Base-by-base conservation (phyloP, 345 rosid species). In the Linum trigynum region DNA sequence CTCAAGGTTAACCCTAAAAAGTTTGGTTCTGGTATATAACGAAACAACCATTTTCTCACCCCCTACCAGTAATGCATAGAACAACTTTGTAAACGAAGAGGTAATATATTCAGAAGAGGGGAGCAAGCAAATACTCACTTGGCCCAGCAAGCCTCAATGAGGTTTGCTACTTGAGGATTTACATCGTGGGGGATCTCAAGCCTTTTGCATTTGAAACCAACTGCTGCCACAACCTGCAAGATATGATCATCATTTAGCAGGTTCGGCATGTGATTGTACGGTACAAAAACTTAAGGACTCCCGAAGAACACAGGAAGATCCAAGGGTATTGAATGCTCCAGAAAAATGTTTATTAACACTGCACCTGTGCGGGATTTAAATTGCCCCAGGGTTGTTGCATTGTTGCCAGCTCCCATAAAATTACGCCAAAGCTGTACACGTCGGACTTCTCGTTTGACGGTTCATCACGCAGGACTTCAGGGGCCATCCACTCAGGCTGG, bases 401-500 rank as follows among this genome's bases (percentile, higher is more conserved):
- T 61, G 99, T 91, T 50, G 96, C 87, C 73, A 95, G 83, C 77
- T 95, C 99, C 99, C 99, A 95, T 75, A 95, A 75, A 70, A 95
- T 95, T 48, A 95, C 86, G 56, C 99, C 99, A 70, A 94, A 94
- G 76, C 99, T 94, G 79, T 94, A 94, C 51, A 94, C 75, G 53
- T 94, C 99, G 15, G 99, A 89, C 71, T 92, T 92, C 63, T 92
- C 98, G 70, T 92, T 92, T 64, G 98, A 92, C 65, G 83, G 97
- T 76, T 92, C 98, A 69, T 92, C 98, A 37, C 98, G 84, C 9
- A 92, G 86, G 67, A 92, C 98, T 83, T 92, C 98, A 51, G 98
- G 98, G 71, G 98, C 98, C 98, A 92, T 92, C 98, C 98, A 92
- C 79, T 90, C 98, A 58, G 98, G 97, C 98, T 92, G 77, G 70